These are phyloP conservation scores for Anisodus tanguticus DNA, from an alignment of 257 asterid genomes.

Conservation along the genomic window DNA sequence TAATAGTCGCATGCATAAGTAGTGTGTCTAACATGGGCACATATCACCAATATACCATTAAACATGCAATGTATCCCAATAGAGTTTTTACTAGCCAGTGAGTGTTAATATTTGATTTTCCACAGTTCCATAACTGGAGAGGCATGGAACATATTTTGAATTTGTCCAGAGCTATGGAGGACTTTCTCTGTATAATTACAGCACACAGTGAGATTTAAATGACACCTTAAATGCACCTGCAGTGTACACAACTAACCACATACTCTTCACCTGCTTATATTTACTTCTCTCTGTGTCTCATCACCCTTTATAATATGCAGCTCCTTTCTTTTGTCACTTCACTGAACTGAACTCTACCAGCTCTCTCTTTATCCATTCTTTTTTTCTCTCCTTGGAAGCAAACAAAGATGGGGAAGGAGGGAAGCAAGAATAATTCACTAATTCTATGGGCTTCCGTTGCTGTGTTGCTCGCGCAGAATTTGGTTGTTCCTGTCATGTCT, in stretches of 20 bases:
- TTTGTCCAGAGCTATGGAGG: not conserved
- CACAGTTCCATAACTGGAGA: not conserved
- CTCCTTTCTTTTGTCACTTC: conserved; percentile 33
- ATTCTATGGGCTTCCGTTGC: conserved; percentile 55
- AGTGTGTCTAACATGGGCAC: not conserved
- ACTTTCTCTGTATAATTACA: not conserved
- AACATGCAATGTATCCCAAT: not conserved
- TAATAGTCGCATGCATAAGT: not conserved
- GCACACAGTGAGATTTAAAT: conserved; percentile 43
- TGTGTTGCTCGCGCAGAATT: conserved; percentile 56
- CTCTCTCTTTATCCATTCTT: not conserved
- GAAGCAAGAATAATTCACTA: conserved; percentile 44
- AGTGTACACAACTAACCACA: conserved; percentile 70
- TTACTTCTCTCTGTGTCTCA: conserved; percentile 53
- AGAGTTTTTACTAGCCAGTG: not conserved
- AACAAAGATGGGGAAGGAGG: conserved; percentile 45
- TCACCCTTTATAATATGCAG: conserved; percentile 39
- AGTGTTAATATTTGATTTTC: not conserved
- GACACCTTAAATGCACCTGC: conserved; percentile 63
- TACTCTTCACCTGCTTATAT: conserved; percentile 67
- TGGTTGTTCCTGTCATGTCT: conserved; percentile 46
- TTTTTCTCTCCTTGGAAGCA: not conserved
- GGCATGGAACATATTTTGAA: conserved; percentile 24
- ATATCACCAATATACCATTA: not conserved
- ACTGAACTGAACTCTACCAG: conserved; percentile 29